phyloP scores from a whole-genome alignment of 805 yeast genomes.

The Phaffomyces opuntiae region DNA sequence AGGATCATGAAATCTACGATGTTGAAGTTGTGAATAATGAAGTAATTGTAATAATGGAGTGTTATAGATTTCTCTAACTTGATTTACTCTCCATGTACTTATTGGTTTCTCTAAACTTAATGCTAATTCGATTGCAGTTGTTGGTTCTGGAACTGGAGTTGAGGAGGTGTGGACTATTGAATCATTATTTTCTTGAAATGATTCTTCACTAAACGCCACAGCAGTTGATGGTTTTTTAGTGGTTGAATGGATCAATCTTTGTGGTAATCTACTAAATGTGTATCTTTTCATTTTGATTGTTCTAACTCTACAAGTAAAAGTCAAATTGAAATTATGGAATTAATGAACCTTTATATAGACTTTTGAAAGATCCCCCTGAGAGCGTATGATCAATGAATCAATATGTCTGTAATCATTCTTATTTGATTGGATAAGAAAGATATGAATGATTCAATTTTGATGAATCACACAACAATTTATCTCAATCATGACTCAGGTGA shows the following conservation, averaged over 20 bases:
- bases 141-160: neutral
- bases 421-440: no score
- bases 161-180: neutral
- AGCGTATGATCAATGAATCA: no score
- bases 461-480: neutral
- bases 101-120: conserved; percentile 25
- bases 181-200: neutral
- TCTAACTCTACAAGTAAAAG: no score
- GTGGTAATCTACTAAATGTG: neutral
- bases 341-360: no score
- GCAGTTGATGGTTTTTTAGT: neutral
- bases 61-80: conserved; percentile 52
- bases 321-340: no score
- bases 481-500: neutral
- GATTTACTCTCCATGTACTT: conserved; percentile 51
- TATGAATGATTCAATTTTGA: neutral
- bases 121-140: conserved; percentile 23
- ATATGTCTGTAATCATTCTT: no score
- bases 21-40: conserved; percentile 55
- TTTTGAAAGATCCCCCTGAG: no score
- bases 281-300: neutral
- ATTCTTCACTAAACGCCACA: neutral
- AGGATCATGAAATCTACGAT: conserved; percentile 62
- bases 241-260: conserved; percentile 1
- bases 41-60: conserved; percentile 61